A percentile compares a stretch with the other conserved stretches of the same genome.
Evolutionary conservation across 139 green algal species (phyloP).

Genomic region (Auxenochlorella pyrenoidosa): DNA sequence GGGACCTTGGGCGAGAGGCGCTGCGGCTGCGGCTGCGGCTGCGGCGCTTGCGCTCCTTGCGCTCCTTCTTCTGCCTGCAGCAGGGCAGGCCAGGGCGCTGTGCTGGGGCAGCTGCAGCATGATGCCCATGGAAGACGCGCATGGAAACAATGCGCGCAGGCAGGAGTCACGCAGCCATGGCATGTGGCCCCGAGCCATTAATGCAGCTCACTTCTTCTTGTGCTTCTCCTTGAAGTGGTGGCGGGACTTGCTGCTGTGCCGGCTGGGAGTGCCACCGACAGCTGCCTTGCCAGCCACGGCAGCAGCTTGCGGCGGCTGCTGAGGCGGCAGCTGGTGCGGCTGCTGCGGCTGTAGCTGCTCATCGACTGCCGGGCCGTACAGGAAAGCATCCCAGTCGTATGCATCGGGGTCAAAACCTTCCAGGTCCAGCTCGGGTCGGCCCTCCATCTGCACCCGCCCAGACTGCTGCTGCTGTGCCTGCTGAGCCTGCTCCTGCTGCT

Average conservation of each 20-base stretch:
- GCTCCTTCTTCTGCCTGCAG: constrained; percentile 21
- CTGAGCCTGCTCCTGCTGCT: neutral
- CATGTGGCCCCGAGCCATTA: too few species aligned
- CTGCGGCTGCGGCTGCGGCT: constrained; percentile 5
- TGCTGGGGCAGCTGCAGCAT: too few species aligned
- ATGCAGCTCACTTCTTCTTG: neutral
- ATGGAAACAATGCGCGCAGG: too few species aligned
- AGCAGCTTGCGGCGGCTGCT: neutral
- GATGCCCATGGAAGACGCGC: too few species aligned
- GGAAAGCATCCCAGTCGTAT: constrained; percentile 24
- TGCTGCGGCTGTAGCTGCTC: neutral
- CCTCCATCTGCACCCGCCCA: neutral
- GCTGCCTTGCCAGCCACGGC: neutral
- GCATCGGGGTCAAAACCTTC: neutral
- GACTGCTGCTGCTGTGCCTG: neutral
- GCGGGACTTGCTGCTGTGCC: neutral
- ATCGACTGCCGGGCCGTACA: neutral
- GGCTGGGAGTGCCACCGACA: neutral
- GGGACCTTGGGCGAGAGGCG: neutral
- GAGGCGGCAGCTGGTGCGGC: too few species aligned
- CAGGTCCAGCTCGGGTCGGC: neutral
- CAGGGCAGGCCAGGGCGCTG: too few species aligned
- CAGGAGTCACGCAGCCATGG: too few species aligned
- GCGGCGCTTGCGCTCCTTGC: neutral
- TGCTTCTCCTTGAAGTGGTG: neutral